Conservation (phyloP, 2,329 filamentous ascomycete genomes). For the Atkinsonella hypoxylon region DNA sequence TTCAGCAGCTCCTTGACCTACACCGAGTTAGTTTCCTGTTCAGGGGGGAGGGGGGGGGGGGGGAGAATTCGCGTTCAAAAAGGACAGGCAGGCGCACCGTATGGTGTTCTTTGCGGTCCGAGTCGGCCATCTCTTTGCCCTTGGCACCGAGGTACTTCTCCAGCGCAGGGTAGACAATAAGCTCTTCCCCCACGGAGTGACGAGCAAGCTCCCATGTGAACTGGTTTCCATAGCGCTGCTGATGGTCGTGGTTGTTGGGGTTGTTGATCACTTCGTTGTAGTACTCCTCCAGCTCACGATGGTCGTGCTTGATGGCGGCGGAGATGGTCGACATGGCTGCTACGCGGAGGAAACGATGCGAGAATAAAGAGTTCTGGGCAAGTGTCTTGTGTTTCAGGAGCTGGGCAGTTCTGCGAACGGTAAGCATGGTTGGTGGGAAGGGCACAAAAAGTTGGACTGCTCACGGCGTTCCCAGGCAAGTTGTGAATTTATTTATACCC, state of each 20-base stretch:
- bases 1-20: slow-evolving; percentile 41
- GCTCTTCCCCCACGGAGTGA: slow-evolving; percentile 35
- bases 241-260: slow-evolving; percentile 22
- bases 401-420: not conserved
- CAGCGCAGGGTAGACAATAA: slow-evolving; percentile 42
- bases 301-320: slow-evolving; percentile 17
- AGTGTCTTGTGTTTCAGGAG: not conserved
- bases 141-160: slow-evolving; percentile 30
- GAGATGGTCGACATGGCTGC: slow-evolving; percentile 16
- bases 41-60: too few relatives aligned
- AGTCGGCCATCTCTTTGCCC: slow-evolving; percentile 31
- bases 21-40: not conserved
- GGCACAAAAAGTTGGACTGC: not conserved
- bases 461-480: not conserved
- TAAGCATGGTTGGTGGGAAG: not conserved
- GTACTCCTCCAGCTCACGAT: slow-evolving; percentile 22
- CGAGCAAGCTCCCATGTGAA: slow-evolving; percentile 37
- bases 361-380: not conserved
- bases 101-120: slow-evolving; percentile 36
- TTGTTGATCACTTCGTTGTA: slow-evolving; percentile 28
- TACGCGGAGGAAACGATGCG: not conserved
- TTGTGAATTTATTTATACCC: not conserved
- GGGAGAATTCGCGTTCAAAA: not conserved
- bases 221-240: slow-evolving; percentile 30
- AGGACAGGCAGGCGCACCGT: slow-evolving; percentile 16